Conservation (phyloP, 495 filamentous ascomycete genomes). For the Aspergillus avenaceus region DNA sequence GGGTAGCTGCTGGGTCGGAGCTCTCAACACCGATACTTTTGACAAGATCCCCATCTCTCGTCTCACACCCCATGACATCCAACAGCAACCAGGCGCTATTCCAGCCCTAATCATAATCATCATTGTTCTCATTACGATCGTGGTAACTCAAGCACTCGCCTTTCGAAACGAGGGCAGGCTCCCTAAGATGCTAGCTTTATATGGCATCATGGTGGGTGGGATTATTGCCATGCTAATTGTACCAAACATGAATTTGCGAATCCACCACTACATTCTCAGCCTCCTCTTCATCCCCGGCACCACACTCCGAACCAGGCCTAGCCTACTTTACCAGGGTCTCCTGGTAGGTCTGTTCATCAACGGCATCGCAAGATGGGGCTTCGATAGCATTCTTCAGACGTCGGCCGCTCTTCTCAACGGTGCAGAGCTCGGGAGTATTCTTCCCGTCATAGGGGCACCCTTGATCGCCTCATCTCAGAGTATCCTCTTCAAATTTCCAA, state of each 20-base stretch:
- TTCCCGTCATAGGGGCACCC: constrained; percentile 39
- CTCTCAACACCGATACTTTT: constrained; percentile 72
- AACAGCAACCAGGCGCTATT: constrained; percentile 71
- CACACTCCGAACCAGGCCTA: constrained; percentile 52
- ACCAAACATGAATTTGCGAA: constrained; percentile 56
- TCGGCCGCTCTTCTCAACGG: constrained; percentile 48
- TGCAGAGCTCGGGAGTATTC: constrained; percentile 39
- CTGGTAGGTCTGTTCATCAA: constrained; percentile 63
- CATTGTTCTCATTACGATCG: constrained; percentile 47
- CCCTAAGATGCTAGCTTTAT: constrained; percentile 61
- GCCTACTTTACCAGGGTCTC: constrained; percentile 57
- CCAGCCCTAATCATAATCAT: constrained; percentile 62
- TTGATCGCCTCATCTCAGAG: constrained; percentile 27
- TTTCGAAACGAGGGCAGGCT: constrained; percentile 67
- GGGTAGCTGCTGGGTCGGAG: constrained; percentile 71
- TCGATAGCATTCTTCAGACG: constrained; percentile 58
- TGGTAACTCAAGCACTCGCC: constrained; percentile 57
- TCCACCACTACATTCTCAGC: constrained; percentile 63
- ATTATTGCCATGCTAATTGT: constrained; percentile 48
- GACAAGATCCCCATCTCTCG: constrained; percentile 72
- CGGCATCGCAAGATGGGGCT: constrained; percentile 63
- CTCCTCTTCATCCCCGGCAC: constrained; percentile 56
- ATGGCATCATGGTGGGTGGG: constrained; percentile 43
- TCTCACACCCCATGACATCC: constrained; percentile 66
- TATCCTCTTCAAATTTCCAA: constrained; percentile 46